These are phyloP conservation scores for Suhomyces terraborum DNA, from an alignment of 1,139 yeast species.

Conservation along the genomic window DNA sequence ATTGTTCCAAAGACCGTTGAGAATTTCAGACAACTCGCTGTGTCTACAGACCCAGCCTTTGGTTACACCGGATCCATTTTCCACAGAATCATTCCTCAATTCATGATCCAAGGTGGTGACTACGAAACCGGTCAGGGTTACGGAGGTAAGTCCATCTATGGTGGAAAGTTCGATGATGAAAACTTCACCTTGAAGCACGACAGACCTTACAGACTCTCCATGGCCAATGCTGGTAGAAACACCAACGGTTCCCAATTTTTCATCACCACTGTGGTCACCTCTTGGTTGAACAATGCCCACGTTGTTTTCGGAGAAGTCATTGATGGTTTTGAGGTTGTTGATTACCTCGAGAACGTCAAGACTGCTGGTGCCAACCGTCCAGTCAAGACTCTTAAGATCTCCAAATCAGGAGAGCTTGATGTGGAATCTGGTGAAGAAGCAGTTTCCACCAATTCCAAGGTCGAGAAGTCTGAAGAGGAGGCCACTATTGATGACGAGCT, in stretches of 20 bases:
- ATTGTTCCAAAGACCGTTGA: slow-evolving; percentile 63
- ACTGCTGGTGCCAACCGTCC: slow-evolving; percentile 57
- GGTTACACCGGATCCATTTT: slow-evolving; percentile 53
- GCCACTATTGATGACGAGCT: background rate
- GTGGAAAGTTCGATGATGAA: slow-evolving; percentile 58
- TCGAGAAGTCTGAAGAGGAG: slow-evolving; percentile 30
- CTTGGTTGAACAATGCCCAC: slow-evolving; percentile 68
- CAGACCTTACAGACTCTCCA: slow-evolving; percentile 57
- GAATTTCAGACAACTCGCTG: slow-evolving; percentile 59
- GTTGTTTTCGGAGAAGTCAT: slow-evolving; percentile 82
- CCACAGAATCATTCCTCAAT: slow-evolving; percentile 60
- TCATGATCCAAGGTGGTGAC: slow-evolving; percentile 68
- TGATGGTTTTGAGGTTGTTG: slow-evolving; percentile 66
- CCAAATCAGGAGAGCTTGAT: slow-evolving; percentile 47
- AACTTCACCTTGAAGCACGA: slow-evolving; percentile 59
- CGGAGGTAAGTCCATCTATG: slow-evolving; percentile 63
- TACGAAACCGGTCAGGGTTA: slow-evolving; percentile 60
- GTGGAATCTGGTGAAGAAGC: slow-evolving; percentile 20
- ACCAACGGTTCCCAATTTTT: slow-evolving; percentile 69
- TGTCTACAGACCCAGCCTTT: slow-evolving; percentile 59
- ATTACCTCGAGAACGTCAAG: slow-evolving; percentile 54
- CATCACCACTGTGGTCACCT: slow-evolving; percentile 61
- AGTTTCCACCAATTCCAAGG: slow-evolving; percentile 17
- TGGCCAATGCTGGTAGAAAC: slow-evolving; percentile 67
- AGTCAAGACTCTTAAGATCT: slow-evolving; percentile 49